Percentiles rank a stretch among this genome's conserved stretches.
Conservation (phyloP, 345 rosid species). For the Brassica incana region DNA sequence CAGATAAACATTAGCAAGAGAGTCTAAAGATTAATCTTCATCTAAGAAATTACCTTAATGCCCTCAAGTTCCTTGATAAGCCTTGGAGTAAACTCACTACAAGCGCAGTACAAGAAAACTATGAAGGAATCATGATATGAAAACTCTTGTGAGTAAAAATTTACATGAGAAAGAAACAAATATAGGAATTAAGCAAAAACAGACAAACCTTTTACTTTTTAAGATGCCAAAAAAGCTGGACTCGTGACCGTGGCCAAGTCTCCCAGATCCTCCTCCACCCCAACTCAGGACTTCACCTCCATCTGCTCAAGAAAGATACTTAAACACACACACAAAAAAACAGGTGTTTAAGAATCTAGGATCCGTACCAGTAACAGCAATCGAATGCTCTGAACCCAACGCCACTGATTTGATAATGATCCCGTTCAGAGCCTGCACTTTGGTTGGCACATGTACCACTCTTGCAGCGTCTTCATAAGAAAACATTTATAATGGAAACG, state of each 20-base stretch:
- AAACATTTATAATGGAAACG: neutral
- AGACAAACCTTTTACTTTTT: conserved; percentile 64
- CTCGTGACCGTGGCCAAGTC: conserved; percentile 89
- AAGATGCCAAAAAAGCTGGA: conserved; percentile 66
- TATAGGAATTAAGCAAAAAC: conserved; percentile 3
- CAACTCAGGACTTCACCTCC: conserved; percentile 83
- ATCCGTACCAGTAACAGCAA: conserved; percentile 82
- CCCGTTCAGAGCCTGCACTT: conserved; percentile 73
- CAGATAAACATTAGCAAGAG: conserved; percentile 22
- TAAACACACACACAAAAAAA: neutral
- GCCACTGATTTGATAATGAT: conserved; percentile 62
- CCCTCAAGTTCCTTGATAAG: conserved; percentile 86
- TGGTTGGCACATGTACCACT: conserved; percentile 59
- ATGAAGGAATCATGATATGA: conserved; percentile 13
- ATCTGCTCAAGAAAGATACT: conserved; percentile 45
- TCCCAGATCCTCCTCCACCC: conserved; percentile 86
- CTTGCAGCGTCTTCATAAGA: conserved; percentile 60
- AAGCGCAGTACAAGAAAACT: conserved; percentile 30
- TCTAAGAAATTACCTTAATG: conserved; percentile 54
- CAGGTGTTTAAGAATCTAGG: conserved; percentile 19
- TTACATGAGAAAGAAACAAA: conserved; percentile 5
- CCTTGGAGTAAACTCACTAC: conserved; percentile 95
- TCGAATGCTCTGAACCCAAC: conserved; percentile 86
- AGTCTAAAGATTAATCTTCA: conserved; percentile 17
- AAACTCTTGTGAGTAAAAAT: neutral